These are phyloP conservation scores for Diaporthe australafricana DNA, from an alignment of 2,329 filamentous ascomycete species.

Conservation along the genomic window DNA sequence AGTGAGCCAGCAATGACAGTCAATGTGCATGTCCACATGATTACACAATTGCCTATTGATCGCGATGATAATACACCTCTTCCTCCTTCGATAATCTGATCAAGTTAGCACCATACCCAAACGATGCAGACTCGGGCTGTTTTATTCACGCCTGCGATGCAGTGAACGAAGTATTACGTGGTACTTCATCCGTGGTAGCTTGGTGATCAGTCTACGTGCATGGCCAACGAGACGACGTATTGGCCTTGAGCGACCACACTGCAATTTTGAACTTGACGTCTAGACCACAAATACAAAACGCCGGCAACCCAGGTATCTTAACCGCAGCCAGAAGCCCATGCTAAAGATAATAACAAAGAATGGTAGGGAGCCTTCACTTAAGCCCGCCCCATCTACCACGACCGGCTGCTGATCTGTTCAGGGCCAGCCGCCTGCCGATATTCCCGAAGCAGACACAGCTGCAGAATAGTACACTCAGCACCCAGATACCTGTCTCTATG, in stretches of 20 bases:
- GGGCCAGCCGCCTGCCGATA: conserved; percentile 84
- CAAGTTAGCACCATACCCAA: neutral
- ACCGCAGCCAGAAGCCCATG: neutral
- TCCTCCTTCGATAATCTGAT: neutral
- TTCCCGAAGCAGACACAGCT: conserved; percentile 97
- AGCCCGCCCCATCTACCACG: conserved; percentile 60
- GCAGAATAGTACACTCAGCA: conserved; percentile 93
- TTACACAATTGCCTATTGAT: neutral
- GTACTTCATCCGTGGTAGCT: no score
- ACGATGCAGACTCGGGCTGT: neutral
- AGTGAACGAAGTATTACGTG: neutral
- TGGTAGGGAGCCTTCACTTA: conserved; percentile 39
- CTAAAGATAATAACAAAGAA: neutral
- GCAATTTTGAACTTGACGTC: conserved; percentile 20
- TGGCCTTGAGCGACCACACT: conserved; percentile 8
- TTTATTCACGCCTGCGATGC: neutral
- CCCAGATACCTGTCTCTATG: conserved; percentile 84
- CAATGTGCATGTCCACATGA: no score
- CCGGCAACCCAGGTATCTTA: neutral
- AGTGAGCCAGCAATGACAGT: conserved; percentile 25
- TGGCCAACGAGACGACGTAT: neutral
- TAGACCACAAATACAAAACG: neutral
- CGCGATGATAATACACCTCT: neutral
- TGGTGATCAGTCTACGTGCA: no score
- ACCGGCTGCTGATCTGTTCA: conserved; percentile 56